Percentiles rank a stretch among this genome's conserved stretches.
Conservation (phyloP, 2,329 filamentous ascomycete genomes). For the Fusarium fracticaudum region DNA sequence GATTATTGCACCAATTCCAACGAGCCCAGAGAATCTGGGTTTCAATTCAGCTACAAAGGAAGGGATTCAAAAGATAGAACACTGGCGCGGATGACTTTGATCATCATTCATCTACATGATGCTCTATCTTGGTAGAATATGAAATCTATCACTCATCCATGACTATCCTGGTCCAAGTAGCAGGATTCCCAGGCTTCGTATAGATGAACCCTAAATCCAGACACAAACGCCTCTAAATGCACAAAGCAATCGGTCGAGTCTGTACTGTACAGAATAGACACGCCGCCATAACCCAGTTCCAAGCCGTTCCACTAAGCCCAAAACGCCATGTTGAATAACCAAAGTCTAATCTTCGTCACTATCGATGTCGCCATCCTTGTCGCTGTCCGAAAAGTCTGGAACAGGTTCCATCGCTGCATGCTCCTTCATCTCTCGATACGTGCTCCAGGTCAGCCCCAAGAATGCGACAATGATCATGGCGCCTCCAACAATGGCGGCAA, state of each 20-base stretch:
- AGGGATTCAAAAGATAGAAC: neutral
- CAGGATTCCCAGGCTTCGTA: neutral
- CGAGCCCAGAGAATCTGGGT: neutral
- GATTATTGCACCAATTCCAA: neutral
- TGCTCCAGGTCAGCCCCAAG: slow-evolving; percentile 86
- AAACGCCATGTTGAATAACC: slow-evolving; percentile 8
- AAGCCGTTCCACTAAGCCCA: neutral
- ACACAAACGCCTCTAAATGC: slow-evolving; percentile 28
- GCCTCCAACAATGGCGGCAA: slow-evolving; percentile 83
- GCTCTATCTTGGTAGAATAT: slow-evolving; percentile 15
- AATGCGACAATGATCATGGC: slow-evolving; percentile 89
- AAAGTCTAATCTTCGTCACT: slow-evolving; percentile 42
- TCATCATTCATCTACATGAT: slow-evolving; percentile 18
- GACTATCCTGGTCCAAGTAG: neutral
- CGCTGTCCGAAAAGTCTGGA: slow-evolving; percentile 58
- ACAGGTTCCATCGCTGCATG: slow-evolving; percentile 71
- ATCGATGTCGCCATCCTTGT: slow-evolving; percentile 56
- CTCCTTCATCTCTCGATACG: slow-evolving; percentile 91
- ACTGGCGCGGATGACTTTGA: neutral
- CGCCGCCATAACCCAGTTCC: neutral
- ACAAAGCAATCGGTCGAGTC: slow-evolving; percentile 12
- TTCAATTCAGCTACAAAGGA: neutral
- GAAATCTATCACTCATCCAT: slow-evolving; percentile 1
- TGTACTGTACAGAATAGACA: slow-evolving; percentile 5
- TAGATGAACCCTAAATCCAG: slow-evolving; percentile 19